These are phyloP conservation scores for Monosporozyma unispora DNA, from an alignment of 805 yeast species.

Conservation along the genomic window DNA sequence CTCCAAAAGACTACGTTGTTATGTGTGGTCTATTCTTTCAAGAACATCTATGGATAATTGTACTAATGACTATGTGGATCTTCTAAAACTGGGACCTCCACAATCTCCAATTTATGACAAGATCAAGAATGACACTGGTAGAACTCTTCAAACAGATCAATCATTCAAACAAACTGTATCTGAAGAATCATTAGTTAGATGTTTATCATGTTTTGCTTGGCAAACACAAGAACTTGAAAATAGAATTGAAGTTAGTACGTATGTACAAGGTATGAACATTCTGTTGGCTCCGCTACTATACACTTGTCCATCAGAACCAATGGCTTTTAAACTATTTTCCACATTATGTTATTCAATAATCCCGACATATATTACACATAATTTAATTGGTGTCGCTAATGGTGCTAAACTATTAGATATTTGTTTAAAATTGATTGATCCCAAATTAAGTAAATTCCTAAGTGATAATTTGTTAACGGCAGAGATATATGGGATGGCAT, in stretches of 20 bases:
- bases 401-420: conserved; percentile 66
- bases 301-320: conserved; percentile 71
- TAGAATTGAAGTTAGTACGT: conserved; percentile 26
- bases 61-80: conserved; percentile 44
- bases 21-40: conserved; percentile 73
- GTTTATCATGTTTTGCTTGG: conserved; percentile 66
- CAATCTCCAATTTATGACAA: conserved; percentile 45
- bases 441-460: conserved; percentile 48
- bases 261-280: conserved; percentile 92
- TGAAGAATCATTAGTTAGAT: conserved; percentile 59
- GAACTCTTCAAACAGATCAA: conserved; percentile 72
- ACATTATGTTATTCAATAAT: conserved; percentile 53
- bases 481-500: conserved; percentile 78
- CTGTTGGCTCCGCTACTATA: conserved; percentile 76
- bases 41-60: conserved; percentile 49
- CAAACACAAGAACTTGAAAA: conserved; percentile 21
- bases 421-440: conserved; percentile 63
- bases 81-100: conserved; percentile 50
- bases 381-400: conserved; percentile 71
- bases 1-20: conserved; percentile 36
- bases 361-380: conserved; percentile 71
- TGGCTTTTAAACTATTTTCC: conserved; percentile 68
- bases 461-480: conserved; percentile 50
- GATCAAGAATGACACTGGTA: conserved; percentile 75
- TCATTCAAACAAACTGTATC: conserved; percentile 54